Base-by-base conservation (phyloP, 192 early-diverging fungal genomes). In the Anaeromyces robustus region DNA sequence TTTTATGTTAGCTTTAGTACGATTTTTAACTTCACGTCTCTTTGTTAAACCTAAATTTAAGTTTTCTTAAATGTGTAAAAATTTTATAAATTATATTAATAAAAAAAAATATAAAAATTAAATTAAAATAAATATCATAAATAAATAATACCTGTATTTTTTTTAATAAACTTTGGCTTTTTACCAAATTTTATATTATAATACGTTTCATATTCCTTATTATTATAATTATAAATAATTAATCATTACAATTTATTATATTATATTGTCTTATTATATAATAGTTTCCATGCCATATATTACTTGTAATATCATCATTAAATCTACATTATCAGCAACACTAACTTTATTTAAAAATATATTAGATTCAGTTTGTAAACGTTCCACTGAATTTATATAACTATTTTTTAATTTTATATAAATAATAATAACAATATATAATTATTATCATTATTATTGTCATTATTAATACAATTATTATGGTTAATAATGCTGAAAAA, bases 261-360 rank as follows among this genome's bases (percentile, higher is more conserved):
- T n/a, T n/a, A n/a, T n/a, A n/a, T n/a, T n/a, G n/a, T n/a, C n/a
- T n/a, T n/a, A n/a, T n/a, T n/a, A n/a, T n/a, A n/a, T n/a, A n/a
- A n/a, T n/a, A n/a, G n/a, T n/a, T n/a, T n/a, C n/a, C n/a, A n/a
- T n/a, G n/a, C n/a, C n/a, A n/a, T n/a, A n/a, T n/a, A n/a, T n/a
- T 32, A 89, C 87, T 82, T 89, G 88, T 80, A 90, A 59, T 43
- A 90, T 86, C 26, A 78, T 83, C 18, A 86, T 28, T 78, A 90
- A 81, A 82, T 90, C 89, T 17, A 90, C 80, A 78, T 90, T 90
- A 80, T 90, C 89, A 12, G 89, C 89, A 19, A 79, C 86, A 17
- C 52, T 32, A 12, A 87, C 82, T 82, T 86, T 88, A 29, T 78
- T 77, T 13, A 87, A 79, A 7, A 86, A 87, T 5, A 90, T 77